Base-by-base conservation (phyloP, 148 eudicot species). In the Camellia lanceoleosa region DNA sequence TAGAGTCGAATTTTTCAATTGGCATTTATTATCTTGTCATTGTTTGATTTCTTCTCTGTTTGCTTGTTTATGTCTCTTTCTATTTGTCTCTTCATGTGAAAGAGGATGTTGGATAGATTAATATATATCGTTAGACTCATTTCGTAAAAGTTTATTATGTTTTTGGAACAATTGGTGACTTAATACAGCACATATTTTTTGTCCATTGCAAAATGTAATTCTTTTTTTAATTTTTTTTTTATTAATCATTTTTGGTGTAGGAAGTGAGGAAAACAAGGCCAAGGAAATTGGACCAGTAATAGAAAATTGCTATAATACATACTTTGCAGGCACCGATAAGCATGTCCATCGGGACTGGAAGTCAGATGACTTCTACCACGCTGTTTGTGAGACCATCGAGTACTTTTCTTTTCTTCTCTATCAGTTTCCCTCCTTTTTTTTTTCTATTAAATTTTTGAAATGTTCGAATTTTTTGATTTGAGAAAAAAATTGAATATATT, bases 371-470 rank as follows among this genome's bases (percentile, higher is more conserved):
- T 94, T 94, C 82, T 90, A 84, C 79, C 85, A 79, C 82, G 92
- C 95, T 68, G 82, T 94, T 19, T 92, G 89, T 81, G 77, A 85
- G 61, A 85, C 85, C 46, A 89, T 92, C 66, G 98, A 88, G 98
- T 94, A 89, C 43, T 2, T 52, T 46, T 30, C 19, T 3, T 43
- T 30, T 41, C 54, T 9, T 19, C 59, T 16, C 6, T 52, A 56
- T 7, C 38, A 30, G 38, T 68, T 16, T 38, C 20, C 23, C 4
- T 12, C 4, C 18, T 30, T 30, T 1, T n/a, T n/a, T n/a, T 30
- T 30, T 30, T 30, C 38, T 30, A 30, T 30, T 30, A 30, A 30
- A 30, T 30, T 30, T 30, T 30, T 30, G 38, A 30, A 30, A 30
- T 30, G 38, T 30, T 30, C 38, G 1, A 1, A 30, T 3, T 44